These are phyloP conservation scores for Beauveria scarabaeidicola DNA, from an alignment of 2,329 filamentous ascomycete species.

Conservation along the genomic window DNA sequence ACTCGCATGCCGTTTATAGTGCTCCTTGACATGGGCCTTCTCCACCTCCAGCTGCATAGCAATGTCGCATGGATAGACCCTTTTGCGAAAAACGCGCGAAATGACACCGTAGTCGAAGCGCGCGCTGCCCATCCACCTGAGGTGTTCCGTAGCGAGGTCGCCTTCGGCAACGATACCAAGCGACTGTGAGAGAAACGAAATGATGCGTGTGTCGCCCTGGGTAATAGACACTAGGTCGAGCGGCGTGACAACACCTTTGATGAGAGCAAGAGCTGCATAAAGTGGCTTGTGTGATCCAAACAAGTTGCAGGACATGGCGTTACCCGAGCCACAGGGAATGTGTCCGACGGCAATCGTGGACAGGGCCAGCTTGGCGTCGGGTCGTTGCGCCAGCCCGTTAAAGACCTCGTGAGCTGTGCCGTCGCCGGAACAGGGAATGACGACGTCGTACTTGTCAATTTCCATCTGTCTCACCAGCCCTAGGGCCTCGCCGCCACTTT, in stretches of 20 bases:
- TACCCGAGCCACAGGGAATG: constrained; percentile 87
- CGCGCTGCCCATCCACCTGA: constrained; percentile 85
- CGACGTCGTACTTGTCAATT: constrained; percentile 71
- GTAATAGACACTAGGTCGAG: constrained; percentile 84
- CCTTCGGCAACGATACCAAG: constrained; percentile 84
- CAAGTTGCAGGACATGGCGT: constrained; percentile 85
- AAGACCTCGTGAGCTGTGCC: constrained; percentile 89
- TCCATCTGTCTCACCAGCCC: constrained; percentile 70
- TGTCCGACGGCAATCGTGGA: constrained; percentile 72
- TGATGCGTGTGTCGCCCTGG: constrained; percentile 61
- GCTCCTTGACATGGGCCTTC: constrained; percentile 64
- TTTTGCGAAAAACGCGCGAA: constrained; percentile 65
- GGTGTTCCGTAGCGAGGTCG: constrained; percentile 80
- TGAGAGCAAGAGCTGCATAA: constrained; percentile 69
- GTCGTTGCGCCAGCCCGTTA: constrained; percentile 74
- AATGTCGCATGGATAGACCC: constrained; percentile 80
- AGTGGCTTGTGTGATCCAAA: constrained; percentile 71
- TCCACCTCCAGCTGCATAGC: constrained; percentile 75
- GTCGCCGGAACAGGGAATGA: constrained; percentile 86
- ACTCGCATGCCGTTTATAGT: constrained; percentile 51
- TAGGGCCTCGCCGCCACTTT: constrained; percentile 65
- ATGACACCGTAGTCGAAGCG: constrained; percentile 82
- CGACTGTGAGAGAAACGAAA: constrained; percentile 87
- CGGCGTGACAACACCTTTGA: constrained; percentile 79
- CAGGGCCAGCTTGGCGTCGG: constrained; percentile 67